Percentiles rank a stretch among this genome's conserved stretches.
Evolutionary conservation across 306 rosid genomes (phyloP).

Genomic region (Quercus berberidifolia): DNA sequence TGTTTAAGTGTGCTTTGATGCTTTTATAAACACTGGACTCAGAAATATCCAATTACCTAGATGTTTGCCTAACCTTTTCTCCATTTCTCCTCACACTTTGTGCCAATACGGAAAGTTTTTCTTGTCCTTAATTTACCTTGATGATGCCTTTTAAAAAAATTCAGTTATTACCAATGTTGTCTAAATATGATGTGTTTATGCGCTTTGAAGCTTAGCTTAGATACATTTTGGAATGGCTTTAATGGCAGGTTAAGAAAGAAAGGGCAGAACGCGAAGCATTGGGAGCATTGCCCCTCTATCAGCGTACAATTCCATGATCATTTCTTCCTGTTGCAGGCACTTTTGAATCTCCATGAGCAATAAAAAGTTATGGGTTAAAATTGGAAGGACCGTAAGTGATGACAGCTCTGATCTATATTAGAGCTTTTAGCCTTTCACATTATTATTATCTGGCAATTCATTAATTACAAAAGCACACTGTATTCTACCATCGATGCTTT

Average conservation of each 20-base stretch:
- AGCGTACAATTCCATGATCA: not conserved
- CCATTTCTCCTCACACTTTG: no score
- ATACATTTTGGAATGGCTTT: not conserved
- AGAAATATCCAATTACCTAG: no score
- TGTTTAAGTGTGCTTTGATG: no score
- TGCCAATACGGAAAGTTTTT: no score
- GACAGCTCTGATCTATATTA: not conserved
- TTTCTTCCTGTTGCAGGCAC: not conserved
- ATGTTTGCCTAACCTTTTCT: no score
- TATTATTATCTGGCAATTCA: not conserved
- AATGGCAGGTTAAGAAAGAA: not conserved
- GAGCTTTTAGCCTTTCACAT: not conserved
- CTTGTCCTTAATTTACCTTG: no score
- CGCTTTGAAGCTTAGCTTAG: no score
- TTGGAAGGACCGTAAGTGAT: not conserved
- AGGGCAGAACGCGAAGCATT: not conserved
- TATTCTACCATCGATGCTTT: not conserved
- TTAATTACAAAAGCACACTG: not conserved
- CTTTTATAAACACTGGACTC: no score
- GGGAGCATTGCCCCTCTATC: slow-evolving; percentile 5
- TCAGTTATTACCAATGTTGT: no score
- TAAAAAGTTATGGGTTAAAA: not conserved
- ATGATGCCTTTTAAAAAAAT: no score
- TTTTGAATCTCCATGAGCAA: not conserved
- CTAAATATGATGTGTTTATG: no score